A percentile compares a stretch with the other conserved stretches of the same genome.
Evolutionary conservation across 1,284 basidiomycete genomes (phyloP).

Genomic region (Leccinum ponderosum): DNA sequence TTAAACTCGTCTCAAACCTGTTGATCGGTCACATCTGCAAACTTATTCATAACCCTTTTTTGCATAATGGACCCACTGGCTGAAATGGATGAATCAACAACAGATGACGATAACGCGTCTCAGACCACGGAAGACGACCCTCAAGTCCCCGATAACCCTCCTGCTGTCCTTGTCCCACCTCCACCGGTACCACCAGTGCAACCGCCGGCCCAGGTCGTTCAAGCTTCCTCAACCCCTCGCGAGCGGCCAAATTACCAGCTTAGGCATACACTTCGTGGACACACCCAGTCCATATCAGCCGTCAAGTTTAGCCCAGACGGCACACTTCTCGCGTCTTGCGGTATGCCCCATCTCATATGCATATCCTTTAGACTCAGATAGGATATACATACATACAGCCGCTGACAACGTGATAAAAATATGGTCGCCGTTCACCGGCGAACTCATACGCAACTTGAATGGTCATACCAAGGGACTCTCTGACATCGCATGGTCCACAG

Average conservation of each 20-base stretch:
- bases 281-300: slow-evolving; percentile 76
- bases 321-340: slow-evolving; percentile 74
- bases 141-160: slow-evolving; percentile 61
- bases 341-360: slow-evolving; percentile 43
- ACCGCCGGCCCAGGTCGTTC: slow-evolving; percentile 24
- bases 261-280: slow-evolving; percentile 64
- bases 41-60: neutral
- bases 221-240: slow-evolving; percentile 34
- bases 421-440: slow-evolving; percentile 78
- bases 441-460: slow-evolving; percentile 69
- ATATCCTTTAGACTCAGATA: neutral
- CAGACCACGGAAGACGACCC: slow-evolving; percentile 84
- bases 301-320: slow-evolving; percentile 87
- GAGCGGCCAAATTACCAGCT: slow-evolving; percentile 72
- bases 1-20: slow-evolving; percentile 20
- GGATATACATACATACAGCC: slow-evolving; percentile 41
- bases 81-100: slow-evolving; percentile 66
- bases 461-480: slow-evolving; percentile 84
- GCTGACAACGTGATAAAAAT: slow-evolving; percentile 78
- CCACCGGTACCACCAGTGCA: slow-evolving; percentile 38
- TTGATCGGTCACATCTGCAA: neutral
- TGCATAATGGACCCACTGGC: slow-evolving; percentile 33
- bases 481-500: slow-evolving; percentile 85
- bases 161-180: slow-evolving; percentile 38
- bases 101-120: slow-evolving; percentile 75